Evolutionary conservation across 1,139 yeast species (phyloP).

Genomic region (Debaryomyces subglobosus): DNA sequence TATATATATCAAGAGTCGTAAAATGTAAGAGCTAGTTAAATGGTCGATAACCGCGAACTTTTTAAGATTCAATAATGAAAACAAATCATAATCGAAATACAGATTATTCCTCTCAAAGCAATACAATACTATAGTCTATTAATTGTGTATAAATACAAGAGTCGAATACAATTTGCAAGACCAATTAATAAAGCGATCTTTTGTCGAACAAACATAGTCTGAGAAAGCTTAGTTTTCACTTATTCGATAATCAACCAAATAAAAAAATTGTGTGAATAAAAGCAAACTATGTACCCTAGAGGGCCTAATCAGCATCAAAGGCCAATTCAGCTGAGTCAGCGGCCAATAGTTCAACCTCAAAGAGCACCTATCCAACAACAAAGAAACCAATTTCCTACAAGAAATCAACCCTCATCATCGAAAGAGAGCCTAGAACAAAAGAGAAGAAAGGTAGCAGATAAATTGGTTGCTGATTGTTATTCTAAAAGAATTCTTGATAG

Average conservation of each 20-base stretch:
- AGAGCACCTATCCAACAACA: constrained; percentile 2
- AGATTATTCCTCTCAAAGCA: neutral
- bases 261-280: neutral
- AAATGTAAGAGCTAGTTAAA: neutral
- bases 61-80: neutral
- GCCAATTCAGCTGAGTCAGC: constrained; percentile 1
- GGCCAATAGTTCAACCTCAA: neutral
- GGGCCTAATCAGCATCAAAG: constrained; percentile 10
- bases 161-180: neutral
- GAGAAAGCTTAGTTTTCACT: neutral
- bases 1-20: neutral
- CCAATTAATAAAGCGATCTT: neutral
- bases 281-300: constrained; percentile 13
- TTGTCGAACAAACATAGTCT: neutral
- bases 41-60: neutral
- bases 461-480: constrained; percentile 46
- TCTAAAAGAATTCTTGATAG: constrained; percentile 33
- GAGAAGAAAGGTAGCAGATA: constrained; percentile 29
- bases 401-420: neutral
- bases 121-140: neutral
- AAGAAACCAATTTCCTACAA: constrained; percentile 1
- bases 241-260: neutral
- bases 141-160: neutral
- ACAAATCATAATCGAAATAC: neutral
- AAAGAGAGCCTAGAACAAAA: constrained; percentile 12